Evolutionary conservation across 2,329 filamentous ascomycete genomes (phyloP), one percentile per base, ranked within the genome.

Genomic region (Monosporascus sp.): DNA sequence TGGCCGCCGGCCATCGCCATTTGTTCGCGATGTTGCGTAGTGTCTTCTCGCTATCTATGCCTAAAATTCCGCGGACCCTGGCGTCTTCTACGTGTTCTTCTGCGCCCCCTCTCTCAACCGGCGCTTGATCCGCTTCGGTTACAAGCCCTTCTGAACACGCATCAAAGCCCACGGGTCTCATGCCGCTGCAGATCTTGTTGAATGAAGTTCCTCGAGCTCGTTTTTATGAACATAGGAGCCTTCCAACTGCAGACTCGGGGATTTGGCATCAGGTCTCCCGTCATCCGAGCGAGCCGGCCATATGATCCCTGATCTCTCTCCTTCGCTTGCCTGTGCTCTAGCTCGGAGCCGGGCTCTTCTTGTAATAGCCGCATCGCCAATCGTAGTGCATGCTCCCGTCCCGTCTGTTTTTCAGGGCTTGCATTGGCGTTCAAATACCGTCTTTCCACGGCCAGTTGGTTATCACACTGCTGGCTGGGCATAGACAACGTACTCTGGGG

Each of bases 1-100:
- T 54, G 41, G 44, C 49, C 11, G 45, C 52, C 14, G 47, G 54
- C 38, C 49, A 54, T 9, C 51, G 49, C 46, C 48, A 56, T 20
- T 38, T 51, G 18, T 39, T 38, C n/a, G 44, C 45, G 25, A 56
- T 52, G 44, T 52, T 52, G 48, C 48, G 48, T 27, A 56, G 50
- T 18, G 41, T 50, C 11, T 52, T 47, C 38, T 58, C 43, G 56
- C 54, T 48, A 35, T 57, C 47, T 1, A 53, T 47, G 25, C 50
- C 41, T 3, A 43, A 37, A 5, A 47, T 49, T 18, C 48, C n/a
- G 25, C 27, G 39, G 35, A 31, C 38, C 20, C 54, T 45, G n/a
- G n/a, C 9, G 17, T 47, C 35, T 49, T 18, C 17, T 46, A 43
- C 2, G 35, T 45, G 22, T 47, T 52, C 38, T 49, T 47, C n/a